Evolutionary conservation across 495 filamentous ascomycete species (phyloP), one percentile per base, ranked within the genome.

Genomic region (Daldinia vernicosa): DNA sequence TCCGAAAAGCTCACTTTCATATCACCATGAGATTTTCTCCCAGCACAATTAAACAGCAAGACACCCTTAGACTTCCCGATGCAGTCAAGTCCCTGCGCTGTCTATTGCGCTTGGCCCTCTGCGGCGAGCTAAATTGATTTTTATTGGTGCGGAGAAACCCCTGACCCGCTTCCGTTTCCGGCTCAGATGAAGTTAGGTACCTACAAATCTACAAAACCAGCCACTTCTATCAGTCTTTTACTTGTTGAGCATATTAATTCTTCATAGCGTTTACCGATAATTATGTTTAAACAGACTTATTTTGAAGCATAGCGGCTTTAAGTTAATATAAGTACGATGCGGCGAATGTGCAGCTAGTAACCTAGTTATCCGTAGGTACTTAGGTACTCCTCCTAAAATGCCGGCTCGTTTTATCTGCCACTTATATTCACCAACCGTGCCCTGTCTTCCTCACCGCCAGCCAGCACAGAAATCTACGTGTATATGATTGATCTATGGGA

Each of bases 21-120:
- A 63, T 75, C 72, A 32, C 72, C 67, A 71, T 77, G 60, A 77
- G 73, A 74, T 77, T 77, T 77, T 77, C 75, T 75, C 45, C 69
- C 69, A 74, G 67, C 67, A 74, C 66, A 71, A 71, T 71, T 67
- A 67, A 73, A 73, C 59, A 77, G 63, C 67, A 63, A 58, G 65
- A 56, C 53, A 67, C 43, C 60, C 47, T 67, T 67, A 43, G 55
- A 75, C 70, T 77, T 74, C 75, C 75, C 64, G 67, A 77, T 75
- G 71, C 64, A 70, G 75, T 66, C 70, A 77, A 75, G 67, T 57
- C 60, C 64, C 60, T 66, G 43, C 58, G 37, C 61, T 39, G 60
- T 65, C 67, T 64, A 60, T 66, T 26, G 65, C 50, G 59, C 60
- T 65, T 64, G 60, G 60, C 64, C 62, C 66, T 71, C 66, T 58